Conservation (phyloP, 768 basidiomycete species). For the Agaricus subrufescens region DNA sequence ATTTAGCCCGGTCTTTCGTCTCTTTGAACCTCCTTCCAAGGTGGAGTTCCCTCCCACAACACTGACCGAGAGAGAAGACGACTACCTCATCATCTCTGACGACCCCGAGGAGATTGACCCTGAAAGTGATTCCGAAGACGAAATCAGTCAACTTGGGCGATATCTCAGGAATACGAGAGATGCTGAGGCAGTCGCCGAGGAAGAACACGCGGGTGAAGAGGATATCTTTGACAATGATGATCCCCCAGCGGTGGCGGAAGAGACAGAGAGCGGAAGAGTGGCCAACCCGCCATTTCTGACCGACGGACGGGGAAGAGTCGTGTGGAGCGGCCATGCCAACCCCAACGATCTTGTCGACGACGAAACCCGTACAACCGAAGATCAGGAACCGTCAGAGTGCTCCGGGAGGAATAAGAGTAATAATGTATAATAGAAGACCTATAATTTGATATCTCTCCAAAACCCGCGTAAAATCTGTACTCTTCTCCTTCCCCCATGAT, state of each 20-base stretch:
- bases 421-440: not conserved
- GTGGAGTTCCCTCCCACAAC: not conserved
- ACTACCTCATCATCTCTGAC: conserved; percentile 27
- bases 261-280: conserved; percentile 2
- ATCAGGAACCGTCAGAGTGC: not conserved
- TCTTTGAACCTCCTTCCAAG: not conserved
- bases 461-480: conserved; percentile 10
- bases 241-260: not conserved
- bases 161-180: conserved; percentile 5
- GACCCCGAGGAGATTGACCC: conserved; percentile 24
- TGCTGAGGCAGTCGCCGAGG: conserved; percentile 12
- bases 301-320: conserved; percentile 60
- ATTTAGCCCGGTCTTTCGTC: not conserved
- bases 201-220: conserved; percentile 1
- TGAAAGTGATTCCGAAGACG: conserved; percentile 19
- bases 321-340: conserved; percentile 31
- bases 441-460: conserved; percentile 6
- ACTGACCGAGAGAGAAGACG: conserved; percentile 4
- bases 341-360: conserved; percentile 4
- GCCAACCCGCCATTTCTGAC: conserved; percentile 53
- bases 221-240: not conserved
- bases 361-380: conserved; percentile 3
- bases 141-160: conserved; percentile 8
- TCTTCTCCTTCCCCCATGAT: conserved; percentile 1
- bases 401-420: not conserved